Base-by-base conservation (phyloP, 2,329 filamentous ascomycete species). In the Endothia cerciana region DNA sequence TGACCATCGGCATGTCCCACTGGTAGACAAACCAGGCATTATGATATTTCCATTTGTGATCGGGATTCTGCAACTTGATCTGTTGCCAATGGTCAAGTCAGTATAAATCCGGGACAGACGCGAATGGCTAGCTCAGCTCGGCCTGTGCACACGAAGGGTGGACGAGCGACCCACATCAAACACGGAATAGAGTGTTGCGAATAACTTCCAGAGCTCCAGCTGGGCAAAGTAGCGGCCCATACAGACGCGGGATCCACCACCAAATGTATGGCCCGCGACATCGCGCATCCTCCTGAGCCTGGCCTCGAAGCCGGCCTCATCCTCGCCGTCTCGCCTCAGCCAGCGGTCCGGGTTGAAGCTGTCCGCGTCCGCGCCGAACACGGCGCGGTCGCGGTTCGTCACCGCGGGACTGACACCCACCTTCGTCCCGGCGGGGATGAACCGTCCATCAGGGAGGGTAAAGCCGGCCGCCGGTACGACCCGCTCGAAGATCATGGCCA, bases 401-500 rank as follows among this genome's bases (percentile, higher is more conserved):
- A 64, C 62, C 7, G 55, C 56, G 17, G 62, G 62, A 17, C 60
- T 64, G 55, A 64, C 38, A 8, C 62, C 55, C 5, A 64, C 45
- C 28, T 51, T 64, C 2, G 57, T 51, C 28, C 55, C 62, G 19
- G 55, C 55, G 17, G 62, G 55, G 22, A 64, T 64, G 45, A 60
- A 41, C 4, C 62, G 55, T 40, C 55, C 55, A 49, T 59, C 62
- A 4, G 62, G 43, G 30, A 64, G 43, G 22, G 41, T 51, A 4
- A 59, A 33, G 43, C 55, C 62, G 11, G 30, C 33, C 25, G 22
- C 28, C 13, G 62, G 62, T 5, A 58, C 36, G 10, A 38, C 22
- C 2, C 73, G 65, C 65, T 74, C 73, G 25, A 74, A 63, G 1
- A 66, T 57, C 64, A 73, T 66, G 11, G 65, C 65, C 0, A 78